Conservation (phyloP, 768 basidiomycete species). For the Calocera viscosa region DNA sequence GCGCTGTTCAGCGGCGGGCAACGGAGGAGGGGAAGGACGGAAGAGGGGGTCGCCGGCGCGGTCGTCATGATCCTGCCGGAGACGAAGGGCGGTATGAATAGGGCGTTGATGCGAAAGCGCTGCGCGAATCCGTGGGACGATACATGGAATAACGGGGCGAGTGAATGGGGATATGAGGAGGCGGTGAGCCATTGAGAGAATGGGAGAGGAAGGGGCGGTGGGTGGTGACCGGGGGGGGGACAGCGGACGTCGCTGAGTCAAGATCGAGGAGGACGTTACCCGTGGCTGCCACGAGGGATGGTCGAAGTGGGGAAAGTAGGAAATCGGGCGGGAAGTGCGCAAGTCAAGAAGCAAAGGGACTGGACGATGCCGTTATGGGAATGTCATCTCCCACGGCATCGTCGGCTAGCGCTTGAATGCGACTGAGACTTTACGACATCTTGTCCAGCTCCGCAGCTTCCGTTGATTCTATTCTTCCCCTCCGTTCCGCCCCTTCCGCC, state of each 20-base stretch:
- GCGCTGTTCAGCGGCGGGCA: constrained; percentile 62
- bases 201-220: background rate
- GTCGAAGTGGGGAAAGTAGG: background rate
- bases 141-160: background rate
- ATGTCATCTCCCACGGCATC: background rate
- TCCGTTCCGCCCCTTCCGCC: background rate
- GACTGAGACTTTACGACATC: background rate
- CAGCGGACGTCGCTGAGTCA: background rate
- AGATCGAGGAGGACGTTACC: background rate
- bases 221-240: background rate
- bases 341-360: background rate
- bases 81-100: background rate
- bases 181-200: background rate
- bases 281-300: background rate
- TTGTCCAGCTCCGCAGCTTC: background rate
- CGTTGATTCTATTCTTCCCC: background rate
- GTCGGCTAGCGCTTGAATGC: background rate
- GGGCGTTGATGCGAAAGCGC: background rate
- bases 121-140: background rate
- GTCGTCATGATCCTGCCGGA: background rate
- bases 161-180: background rate
- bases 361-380: background rate
- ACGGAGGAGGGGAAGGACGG: constrained; percentile 42
- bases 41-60: constrained; percentile 3
- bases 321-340: constrained; percentile 2